These are phyloP conservation scores for Globisporangium sylvaticum DNA, from an alignment of 352 stramenopile genomes.

Conservation along the genomic window DNA sequence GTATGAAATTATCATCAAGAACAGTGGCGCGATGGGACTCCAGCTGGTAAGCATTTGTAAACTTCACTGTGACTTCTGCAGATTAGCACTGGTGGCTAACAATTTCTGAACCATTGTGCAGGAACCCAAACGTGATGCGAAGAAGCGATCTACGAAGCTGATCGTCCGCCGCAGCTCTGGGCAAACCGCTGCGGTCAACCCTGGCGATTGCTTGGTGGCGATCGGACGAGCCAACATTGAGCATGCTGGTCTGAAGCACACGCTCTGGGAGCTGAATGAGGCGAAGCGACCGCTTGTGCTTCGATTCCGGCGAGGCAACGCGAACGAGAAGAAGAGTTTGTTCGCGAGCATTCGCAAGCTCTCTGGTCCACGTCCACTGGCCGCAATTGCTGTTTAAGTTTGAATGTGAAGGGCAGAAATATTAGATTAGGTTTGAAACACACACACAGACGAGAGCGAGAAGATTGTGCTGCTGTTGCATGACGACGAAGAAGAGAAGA, in stretches of 20 bases:
- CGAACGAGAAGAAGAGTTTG: slow-evolving; percentile 72
- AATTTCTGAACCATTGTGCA: slow-evolving; percentile 11
- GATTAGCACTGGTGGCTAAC: not conserved
- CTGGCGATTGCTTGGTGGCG: slow-evolving; percentile 75
- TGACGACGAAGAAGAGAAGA: slow-evolving; percentile 1
- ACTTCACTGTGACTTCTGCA: not conserved
- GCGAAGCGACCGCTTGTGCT: slow-evolving; percentile 66
- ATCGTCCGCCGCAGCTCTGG: slow-evolving; percentile 74
- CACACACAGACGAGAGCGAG: not conserved
- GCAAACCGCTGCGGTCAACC: slow-evolving; percentile 69
- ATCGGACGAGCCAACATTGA: slow-evolving; percentile 84
- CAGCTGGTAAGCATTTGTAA: slow-evolving; percentile 37
- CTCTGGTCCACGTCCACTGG: slow-evolving; percentile 19
- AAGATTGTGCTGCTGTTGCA: slow-evolving; percentile 2
- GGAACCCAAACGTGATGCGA: slow-evolving; percentile 36
- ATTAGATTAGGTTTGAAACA: slow-evolving; percentile 8
- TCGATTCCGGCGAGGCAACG: slow-evolving; percentile 75
- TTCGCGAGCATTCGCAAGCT: slow-evolving; percentile 50
- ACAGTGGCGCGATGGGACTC: slow-evolving; percentile 58
- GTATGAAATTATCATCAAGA: slow-evolving; percentile 71
- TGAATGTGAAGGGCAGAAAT: not conserved
- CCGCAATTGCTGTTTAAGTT: slow-evolving; percentile 46
- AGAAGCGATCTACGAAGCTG: slow-evolving; percentile 55
- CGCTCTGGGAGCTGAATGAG: slow-evolving; percentile 81
- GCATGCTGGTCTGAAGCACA: slow-evolving; percentile 81